Conservation (phyloP, 2,329 filamentous ascomycete genomes). For the Drechslerella dactyloides region DNA sequence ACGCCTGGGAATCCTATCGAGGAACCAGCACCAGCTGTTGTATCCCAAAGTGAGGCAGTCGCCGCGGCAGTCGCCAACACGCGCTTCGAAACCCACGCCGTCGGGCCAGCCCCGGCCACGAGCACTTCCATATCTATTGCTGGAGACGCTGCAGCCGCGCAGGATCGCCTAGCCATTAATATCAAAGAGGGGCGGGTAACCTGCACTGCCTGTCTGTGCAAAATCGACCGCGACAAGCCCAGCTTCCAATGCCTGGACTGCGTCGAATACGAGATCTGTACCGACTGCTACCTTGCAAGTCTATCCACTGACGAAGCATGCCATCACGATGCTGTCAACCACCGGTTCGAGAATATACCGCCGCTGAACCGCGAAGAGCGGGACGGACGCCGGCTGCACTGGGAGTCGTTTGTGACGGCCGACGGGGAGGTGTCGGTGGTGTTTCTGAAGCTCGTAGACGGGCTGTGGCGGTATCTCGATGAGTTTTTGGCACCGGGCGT, state of each 20-base stretch:
- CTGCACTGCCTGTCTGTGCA: neutral
- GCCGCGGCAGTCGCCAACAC: conserved; percentile 6
- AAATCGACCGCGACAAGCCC: conserved; percentile 1
- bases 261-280: neutral
- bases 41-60: too few relatives aligned
- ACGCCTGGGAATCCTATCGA: neutral
- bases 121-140: neutral
- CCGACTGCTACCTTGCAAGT: neutral
- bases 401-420: conserved; percentile 20
- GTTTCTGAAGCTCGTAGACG: conserved; percentile 15
- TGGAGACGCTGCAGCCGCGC: neutral
- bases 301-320: neutral
- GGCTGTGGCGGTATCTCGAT: conserved; percentile 4
- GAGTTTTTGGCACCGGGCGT: neutral
- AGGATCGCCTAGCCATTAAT: neutral
- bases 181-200: neutral
- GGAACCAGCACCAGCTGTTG: neutral
- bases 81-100: conserved; percentile 4
- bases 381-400: conserved; percentile 10
- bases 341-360: conserved; percentile 24
- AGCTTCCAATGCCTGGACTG: neutral
- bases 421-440: conserved; percentile 16
- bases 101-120: neutral
- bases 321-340: neutral
- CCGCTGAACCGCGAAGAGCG: conserved; percentile 10